Conservation (phyloP, 805 yeast species). For the Candida hungchunana region DNA sequence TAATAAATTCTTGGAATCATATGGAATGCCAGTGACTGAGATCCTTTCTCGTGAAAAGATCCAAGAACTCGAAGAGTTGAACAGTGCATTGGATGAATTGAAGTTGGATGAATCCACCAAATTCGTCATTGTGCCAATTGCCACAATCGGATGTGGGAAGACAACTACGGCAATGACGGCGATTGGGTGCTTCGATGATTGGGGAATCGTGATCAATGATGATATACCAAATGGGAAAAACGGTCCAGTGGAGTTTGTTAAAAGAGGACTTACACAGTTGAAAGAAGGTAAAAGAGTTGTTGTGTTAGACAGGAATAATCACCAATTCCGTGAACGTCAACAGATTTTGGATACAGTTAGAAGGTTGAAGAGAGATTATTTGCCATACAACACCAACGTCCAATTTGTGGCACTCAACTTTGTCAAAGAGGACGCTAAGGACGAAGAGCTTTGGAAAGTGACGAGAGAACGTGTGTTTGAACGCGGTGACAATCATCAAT, state of each 20-base stretch:
- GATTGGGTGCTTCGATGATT: slow-evolving; percentile 45
- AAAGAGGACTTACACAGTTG: slow-evolving; percentile 39
- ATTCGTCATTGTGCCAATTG: slow-evolving; percentile 72
- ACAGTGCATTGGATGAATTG: slow-evolving; percentile 32
- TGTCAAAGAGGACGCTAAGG: slow-evolving; percentile 37
- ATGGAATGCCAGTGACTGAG: slow-evolving; percentile 56
- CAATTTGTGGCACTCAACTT: slow-evolving; percentile 69
- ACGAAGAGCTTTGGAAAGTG: slow-evolving; percentile 38
- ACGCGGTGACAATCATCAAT: slow-evolving; percentile 88
- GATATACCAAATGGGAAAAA: slow-evolving; percentile 46
- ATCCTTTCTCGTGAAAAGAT: slow-evolving; percentile 43
- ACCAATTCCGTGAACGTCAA: slow-evolving; percentile 61
- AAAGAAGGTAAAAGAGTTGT: slow-evolving; percentile 42
- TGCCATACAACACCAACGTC: slow-evolving; percentile 41
- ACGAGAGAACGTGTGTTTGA: slow-evolving; percentile 56
- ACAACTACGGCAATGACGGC: slow-evolving; percentile 74
- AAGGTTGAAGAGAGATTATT: slow-evolving; percentile 38
- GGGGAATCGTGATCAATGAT: slow-evolving; percentile 84
- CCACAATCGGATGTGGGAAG: slow-evolving; percentile 94
- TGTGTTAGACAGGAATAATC: slow-evolving; percentile 81
- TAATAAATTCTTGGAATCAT: slow-evolving; percentile 51
- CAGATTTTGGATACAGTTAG: slow-evolving; percentile 55
- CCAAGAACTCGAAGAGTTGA: slow-evolving; percentile 35
- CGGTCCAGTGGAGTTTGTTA: slow-evolving; percentile 46
- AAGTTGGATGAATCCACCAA: slow-evolving; percentile 38